Base-by-base conservation (phyloP, 495 filamentous ascomycete species). In the Podospora anserina region DNA sequence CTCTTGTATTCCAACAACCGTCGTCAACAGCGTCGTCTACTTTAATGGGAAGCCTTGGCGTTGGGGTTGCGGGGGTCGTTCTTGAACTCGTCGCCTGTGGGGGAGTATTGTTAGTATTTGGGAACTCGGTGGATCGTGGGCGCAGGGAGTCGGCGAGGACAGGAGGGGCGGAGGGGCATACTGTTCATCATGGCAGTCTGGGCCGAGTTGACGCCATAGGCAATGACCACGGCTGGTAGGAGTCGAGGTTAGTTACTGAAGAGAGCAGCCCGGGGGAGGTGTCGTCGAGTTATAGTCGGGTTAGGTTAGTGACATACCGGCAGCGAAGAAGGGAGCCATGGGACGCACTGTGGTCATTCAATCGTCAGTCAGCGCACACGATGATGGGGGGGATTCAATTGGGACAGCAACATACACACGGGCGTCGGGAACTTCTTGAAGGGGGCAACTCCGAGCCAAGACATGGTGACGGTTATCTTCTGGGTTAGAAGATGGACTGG, bases 11-110 rank as follows among this genome's bases (percentile, higher is more conserved):
- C 18, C 56, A 58, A 62, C 67, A 56, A 62, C 69, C 34, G 53
- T 68, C 16, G 58, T 65, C 56, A 39, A 64, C 19, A 30, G 23
- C 28, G 58, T 58, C 56, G 23, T 34, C 68, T 66, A 69, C 20
- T 62, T 71, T 79, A 80, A 74, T 81, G 77, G 61, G 76, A 75
- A 75, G 85, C 84, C 85, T 90, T 90, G 54, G 82, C 80, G 77
- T 87, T 83, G 73, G 90, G 91, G 87, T 97, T 97, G 78, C 94
- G 87, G 70, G 94, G 94, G 83, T 98, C 94, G 85, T 95, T 94
- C 88, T 91, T 94, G 88, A 86, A 97, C 79, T 98, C 91, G 68
- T 89, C 91, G 82, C 87, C 94, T 98, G 75, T 72, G 55, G 26
- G 39, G 62, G 58, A 4, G 27, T 57, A 74, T 77, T 61, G 9